These are phyloP conservation scores for Cudoniella acicularis DNA, from an alignment of 495 filamentous ascomycete species.

Conservation along the genomic window DNA sequence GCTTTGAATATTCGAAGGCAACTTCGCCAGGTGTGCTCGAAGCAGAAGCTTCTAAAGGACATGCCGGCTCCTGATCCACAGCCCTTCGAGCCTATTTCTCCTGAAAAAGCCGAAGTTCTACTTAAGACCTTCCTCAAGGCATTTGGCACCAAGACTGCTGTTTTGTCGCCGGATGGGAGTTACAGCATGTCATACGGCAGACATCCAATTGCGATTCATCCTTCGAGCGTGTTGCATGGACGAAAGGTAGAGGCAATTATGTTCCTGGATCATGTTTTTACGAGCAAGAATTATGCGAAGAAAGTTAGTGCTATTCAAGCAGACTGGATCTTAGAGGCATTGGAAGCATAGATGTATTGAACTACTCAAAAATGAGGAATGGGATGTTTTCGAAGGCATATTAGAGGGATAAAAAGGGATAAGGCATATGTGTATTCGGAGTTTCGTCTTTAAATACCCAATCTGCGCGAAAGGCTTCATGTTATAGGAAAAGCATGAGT, in stretches of 20 bases:
- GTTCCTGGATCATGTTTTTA: conserved; percentile 95
- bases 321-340: conserved; percentile 71
- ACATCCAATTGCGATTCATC: conserved; percentile 85
- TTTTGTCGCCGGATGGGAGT: conserved; percentile 76
- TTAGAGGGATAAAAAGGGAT: too few species aligned
- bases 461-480: too few species aligned
- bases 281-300: conserved; percentile 84
- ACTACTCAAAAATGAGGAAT: too few species aligned
- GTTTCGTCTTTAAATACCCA: neutral
- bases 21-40: conserved; percentile 61
- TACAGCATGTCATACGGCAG: conserved; percentile 83
- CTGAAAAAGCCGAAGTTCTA: conserved; percentile 53
- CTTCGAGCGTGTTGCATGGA: conserved; percentile 78
- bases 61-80: conserved; percentile 40
- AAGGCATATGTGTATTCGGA: neutral
- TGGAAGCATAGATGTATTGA: neutral
- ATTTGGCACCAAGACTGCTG: conserved; percentile 78
- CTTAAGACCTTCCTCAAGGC: conserved; percentile 80
- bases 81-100: conserved; percentile 42
- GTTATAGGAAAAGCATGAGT: too few species aligned
- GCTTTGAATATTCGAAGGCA: conserved; percentile 80
- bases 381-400: too few species aligned
- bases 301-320: conserved; percentile 84
- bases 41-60: conserved; percentile 41
- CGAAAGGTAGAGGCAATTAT: conserved; percentile 90